Percentiles rank a stretch among this genome's conserved stretches.
These are phyloP conservation scores for Colletotrichum sp. DNA, from an alignment of 2,329 filamentous ascomycete genomes.

Conservation along the genomic window DNA sequence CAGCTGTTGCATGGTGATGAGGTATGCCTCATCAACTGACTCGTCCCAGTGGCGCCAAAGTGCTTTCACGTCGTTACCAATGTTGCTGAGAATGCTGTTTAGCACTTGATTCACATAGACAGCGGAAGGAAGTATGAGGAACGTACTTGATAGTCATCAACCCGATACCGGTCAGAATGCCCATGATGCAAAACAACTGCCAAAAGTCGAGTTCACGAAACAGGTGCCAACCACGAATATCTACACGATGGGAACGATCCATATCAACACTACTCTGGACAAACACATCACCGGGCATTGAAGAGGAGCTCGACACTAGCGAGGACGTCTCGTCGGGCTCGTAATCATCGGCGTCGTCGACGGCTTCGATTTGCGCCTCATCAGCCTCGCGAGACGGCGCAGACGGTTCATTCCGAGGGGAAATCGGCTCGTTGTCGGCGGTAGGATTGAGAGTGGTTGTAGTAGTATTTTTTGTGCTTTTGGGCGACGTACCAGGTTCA, in stretches of 20 bases:
- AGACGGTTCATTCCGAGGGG: not conserved
- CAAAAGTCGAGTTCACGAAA: slow-evolving; percentile 81
- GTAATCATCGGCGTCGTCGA: slow-evolving; percentile 26
- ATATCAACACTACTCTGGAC: slow-evolving; percentile 70
- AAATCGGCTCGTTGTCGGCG: slow-evolving; percentile 17
- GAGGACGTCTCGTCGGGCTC: slow-evolving; percentile 79
- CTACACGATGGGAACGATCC: slow-evolving; percentile 80
- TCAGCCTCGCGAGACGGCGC: slow-evolving; percentile 18
- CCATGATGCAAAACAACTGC: slow-evolving; percentile 88
- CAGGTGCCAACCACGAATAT: slow-evolving; percentile 85
- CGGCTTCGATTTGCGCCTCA: slow-evolving; percentile 31
- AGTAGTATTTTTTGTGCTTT: slow-evolving; percentile 29
- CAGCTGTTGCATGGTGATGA: slow-evolving; percentile 83
- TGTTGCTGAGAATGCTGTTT: slow-evolving; percentile 70
- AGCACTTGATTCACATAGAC: slow-evolving; percentile 13
- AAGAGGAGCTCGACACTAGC: slow-evolving; percentile 72
- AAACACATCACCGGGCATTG: slow-evolving; percentile 54
- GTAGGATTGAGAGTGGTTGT: slow-evolving; percentile 30
- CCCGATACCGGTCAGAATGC: slow-evolving; percentile 88
- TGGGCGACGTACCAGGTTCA: slow-evolving; percentile 71
- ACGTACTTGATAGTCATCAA: slow-evolving; percentile 98
- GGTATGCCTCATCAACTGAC: slow-evolving; percentile 72
- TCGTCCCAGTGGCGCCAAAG: slow-evolving; percentile 88
- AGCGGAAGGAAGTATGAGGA: not conserved
- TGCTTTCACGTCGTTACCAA: slow-evolving; percentile 87